Evolutionary conservation across 2,329 filamentous ascomycete genomes (phyloP).

Genomic region (Monosporascus sp.): DNA sequence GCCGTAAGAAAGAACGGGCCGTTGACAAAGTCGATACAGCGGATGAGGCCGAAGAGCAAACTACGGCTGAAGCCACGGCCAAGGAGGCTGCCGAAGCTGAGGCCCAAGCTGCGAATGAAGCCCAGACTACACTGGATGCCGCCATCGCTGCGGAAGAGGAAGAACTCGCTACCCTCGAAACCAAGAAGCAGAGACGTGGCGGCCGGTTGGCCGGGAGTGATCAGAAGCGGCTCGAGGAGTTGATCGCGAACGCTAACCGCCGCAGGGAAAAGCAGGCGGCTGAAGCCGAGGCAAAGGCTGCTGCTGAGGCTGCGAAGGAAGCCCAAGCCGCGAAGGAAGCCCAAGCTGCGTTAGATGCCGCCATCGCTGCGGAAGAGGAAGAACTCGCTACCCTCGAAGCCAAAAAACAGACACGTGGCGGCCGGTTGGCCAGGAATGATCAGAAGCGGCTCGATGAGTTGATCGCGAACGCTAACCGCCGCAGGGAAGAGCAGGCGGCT

Average conservation of each 20-base stretch:
- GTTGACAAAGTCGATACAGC: conserved; percentile 34
- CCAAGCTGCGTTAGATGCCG: conserved; percentile 2
- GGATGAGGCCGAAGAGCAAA: conserved; percentile 2
- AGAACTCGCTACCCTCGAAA: conserved; percentile 36
- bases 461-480: conserved; percentile 30
- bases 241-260: conserved; percentile 32
- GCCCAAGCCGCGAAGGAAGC: conserved; percentile 6
- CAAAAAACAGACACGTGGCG: conserved; percentile 45
- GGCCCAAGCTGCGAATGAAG: conserved; percentile 6
- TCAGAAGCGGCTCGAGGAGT: conserved; percentile 36
- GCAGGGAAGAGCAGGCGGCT: conserved; percentile 24
- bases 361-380: conserved; percentile 5
- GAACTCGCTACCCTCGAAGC: conserved; percentile 37
- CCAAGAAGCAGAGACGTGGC: conserved; percentile 46
- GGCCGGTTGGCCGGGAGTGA: conserved; percentile 40
- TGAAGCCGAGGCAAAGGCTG: conserved; percentile 31
- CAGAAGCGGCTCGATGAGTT: conserved; percentile 38
- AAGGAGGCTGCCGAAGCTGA: conserved; percentile 4
- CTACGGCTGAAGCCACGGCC: neutral
- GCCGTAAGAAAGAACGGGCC: conserved; percentile 28
- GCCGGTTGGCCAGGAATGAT: conserved; percentile 40
- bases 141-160: conserved; percentile 6
- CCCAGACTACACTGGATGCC: neutral
- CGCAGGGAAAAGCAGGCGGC: conserved; percentile 25
- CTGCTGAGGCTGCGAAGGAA: conserved; percentile 9